Evolutionary conservation across 208 protist genomes (phyloP).

Genomic region (Herpetomonas samuelpessoai): DNA sequence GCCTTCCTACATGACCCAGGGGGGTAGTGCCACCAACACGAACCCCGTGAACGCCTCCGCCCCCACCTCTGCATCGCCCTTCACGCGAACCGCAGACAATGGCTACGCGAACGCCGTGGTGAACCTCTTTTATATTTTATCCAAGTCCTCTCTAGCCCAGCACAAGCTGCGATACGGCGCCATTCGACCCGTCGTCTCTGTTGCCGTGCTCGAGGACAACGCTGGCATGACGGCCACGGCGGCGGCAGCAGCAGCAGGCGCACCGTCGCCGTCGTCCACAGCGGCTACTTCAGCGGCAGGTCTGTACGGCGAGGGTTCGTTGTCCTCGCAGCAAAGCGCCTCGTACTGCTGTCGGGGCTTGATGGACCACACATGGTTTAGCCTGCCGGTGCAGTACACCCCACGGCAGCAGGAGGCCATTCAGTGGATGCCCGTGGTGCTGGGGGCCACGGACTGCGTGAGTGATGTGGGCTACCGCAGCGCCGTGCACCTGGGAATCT

Average conservation of each 20-base stretch:
- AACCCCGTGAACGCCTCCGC: neutral
- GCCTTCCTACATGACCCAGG: slow-evolving; percentile 13
- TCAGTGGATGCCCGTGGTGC: slow-evolving; percentile 67
- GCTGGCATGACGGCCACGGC: too few species aligned
- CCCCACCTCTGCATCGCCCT: slow-evolving; percentile 1
- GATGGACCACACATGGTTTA: slow-evolving; percentile 70
- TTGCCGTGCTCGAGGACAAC: slow-evolving; percentile 45
- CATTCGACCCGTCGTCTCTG: slow-evolving; percentile 63
- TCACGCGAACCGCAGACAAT: neutral
- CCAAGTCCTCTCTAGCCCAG: slow-evolving; percentile 61
- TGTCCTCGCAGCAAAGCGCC: slow-evolving; percentile 9
- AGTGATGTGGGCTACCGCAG: slow-evolving; percentile 64
- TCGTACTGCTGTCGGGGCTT: slow-evolving; percentile 46
- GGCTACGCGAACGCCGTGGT: slow-evolving; percentile 15
- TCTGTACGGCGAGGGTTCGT: neutral
- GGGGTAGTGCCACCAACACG: neutral
- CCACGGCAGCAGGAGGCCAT: slow-evolving; percentile 52
- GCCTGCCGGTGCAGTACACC: slow-evolving; percentile 45
- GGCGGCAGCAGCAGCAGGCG: too few species aligned
- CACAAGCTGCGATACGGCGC: slow-evolving; percentile 59
- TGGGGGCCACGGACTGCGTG: slow-evolving; percentile 63
- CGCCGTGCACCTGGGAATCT: slow-evolving; percentile 67
- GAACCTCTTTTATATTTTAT: slow-evolving; percentile 55
- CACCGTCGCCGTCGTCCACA: neutral
- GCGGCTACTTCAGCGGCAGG: neutral